A percentile compares a stretch with the other conserved stretches of the same genome.
These are phyloP conservation scores for Dictyostelium brefeldianum DNA, from an alignment of 78 protist species.

Conservation along the genomic window DNA sequence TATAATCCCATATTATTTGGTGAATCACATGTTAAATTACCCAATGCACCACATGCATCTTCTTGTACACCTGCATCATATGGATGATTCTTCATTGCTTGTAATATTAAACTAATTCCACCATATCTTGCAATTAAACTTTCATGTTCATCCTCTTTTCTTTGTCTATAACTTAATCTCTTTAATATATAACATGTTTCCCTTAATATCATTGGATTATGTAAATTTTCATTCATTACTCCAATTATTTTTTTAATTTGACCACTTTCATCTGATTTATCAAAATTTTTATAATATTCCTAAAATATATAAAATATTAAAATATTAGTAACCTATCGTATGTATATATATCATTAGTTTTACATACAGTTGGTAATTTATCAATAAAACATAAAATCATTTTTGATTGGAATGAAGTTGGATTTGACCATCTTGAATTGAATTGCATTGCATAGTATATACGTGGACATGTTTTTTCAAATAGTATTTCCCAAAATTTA, in stretches of 20 bases:
- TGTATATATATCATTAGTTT: neutral
- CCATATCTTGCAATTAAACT: conserved; percentile 54
- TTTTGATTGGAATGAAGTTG: conserved; percentile 50
- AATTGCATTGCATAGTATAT: conserved; percentile 69
- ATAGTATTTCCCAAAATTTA: conserved; percentile 63
- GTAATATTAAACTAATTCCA: conserved; percentile 55
- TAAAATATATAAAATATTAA: neutral
- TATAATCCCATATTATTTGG: conserved; percentile 62
- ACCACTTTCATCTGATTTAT: conserved; percentile 56
- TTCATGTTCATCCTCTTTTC: conserved; percentile 79
- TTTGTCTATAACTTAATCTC: conserved; percentile 64
- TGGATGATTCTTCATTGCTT: conserved; percentile 70
- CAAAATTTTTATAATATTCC: conserved; percentile 17
- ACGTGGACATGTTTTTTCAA: conserved; percentile 55
- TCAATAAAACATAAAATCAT: conserved; percentile 71
- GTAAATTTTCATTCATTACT: conserved; percentile 32
- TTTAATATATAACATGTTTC: conserved; percentile 70
- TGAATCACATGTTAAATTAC: conserved; percentile 56
- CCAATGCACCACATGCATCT: conserved; percentile 80
- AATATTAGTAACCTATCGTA: neutral
- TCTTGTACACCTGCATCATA: conserved; percentile 62
- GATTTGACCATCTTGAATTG: conserved; percentile 54
- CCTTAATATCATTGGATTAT: conserved; percentile 25
- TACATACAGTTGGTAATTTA: neutral
- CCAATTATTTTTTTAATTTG: conserved; percentile 63